phyloP scores from a whole-genome alignment of 2,329 filamentous ascomycete genomes.

The Ceratocystis colombiana region DNA sequence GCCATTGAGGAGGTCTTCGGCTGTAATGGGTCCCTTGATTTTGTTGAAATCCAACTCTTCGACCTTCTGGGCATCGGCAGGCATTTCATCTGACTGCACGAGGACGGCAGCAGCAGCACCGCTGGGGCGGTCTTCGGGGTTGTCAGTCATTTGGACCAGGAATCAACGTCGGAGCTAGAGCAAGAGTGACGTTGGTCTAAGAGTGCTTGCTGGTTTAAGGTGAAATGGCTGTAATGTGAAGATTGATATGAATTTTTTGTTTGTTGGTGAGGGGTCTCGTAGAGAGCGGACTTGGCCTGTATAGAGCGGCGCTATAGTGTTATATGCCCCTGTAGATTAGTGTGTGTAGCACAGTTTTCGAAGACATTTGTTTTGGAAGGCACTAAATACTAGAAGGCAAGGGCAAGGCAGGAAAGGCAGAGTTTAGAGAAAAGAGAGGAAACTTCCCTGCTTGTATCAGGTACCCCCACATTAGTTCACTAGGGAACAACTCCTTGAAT shows the following conservation, averaged over 20 bases:
- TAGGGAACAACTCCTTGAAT: background rate
- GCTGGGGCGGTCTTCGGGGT: constrained; percentile 41
- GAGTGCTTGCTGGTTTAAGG: background rate
- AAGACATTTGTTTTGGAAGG: background rate
- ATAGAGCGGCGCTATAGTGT: no score
- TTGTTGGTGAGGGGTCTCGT: background rate
- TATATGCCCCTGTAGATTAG: background rate
- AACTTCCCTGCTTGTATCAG: background rate
- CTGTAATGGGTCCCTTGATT: constrained; percentile 67
- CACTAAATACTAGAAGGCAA: background rate
- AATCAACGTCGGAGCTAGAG: background rate
- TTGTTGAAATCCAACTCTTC: constrained; percentile 88
- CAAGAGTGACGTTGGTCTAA: background rate
- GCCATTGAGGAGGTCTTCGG: constrained; percentile 68
- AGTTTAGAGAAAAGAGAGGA: constrained; percentile 7
- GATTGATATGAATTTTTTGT: background rate
- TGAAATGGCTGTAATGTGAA: background rate
- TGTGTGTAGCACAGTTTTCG: background rate
- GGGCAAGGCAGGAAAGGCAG: background rate
- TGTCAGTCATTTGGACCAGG: constrained; percentile 22
- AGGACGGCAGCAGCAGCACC: constrained; percentile 71
- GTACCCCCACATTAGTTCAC: constrained; percentile 5
- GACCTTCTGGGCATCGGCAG: constrained; percentile 67
- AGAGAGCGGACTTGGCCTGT: no score
- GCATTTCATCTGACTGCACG: constrained; percentile 71